Evolutionary conservation across 2,329 filamentous ascomycete species (phyloP).

Genomic region (Plectosphaerella cucumerina): DNA sequence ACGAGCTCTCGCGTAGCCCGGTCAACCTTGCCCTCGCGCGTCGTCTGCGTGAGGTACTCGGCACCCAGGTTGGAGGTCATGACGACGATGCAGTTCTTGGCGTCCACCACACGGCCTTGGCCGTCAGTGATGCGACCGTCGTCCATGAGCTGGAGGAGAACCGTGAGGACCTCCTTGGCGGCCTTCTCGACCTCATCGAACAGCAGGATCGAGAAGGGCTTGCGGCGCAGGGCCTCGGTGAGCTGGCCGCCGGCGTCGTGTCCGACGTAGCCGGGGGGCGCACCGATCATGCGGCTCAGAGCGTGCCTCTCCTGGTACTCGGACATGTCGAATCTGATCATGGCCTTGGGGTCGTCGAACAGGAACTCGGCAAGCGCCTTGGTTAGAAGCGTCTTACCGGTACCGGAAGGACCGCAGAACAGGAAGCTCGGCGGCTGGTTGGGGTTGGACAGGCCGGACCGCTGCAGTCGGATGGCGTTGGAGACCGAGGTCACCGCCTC

Average conservation of each 20-base stretch:
- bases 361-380: slow-evolving; percentile 97
- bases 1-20: slow-evolving; percentile 81
- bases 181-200: slow-evolving; percentile 99
- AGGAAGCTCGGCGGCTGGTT: slow-evolving; percentile 97
- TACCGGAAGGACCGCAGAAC: slow-evolving; percentile 97
- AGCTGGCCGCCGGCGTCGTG: slow-evolving; percentile 95
- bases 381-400: slow-evolving; percentile 94
- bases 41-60: slow-evolving; percentile 81
- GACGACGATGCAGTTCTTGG: slow-evolving; percentile 97
- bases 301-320: slow-evolving; percentile 98
- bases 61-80: slow-evolving; percentile 98
- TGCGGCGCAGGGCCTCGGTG: slow-evolving; percentile 87
- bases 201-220: slow-evolving; percentile 94
- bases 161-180: slow-evolving; percentile 93
- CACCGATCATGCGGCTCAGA: slow-evolving; percentile 94
- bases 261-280: slow-evolving; percentile 93
- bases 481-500: slow-evolving; percentile 92
- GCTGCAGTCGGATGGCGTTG: slow-evolving; percentile 91
- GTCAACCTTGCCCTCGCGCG: slow-evolving; percentile 81
- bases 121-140: slow-evolving; percentile 98
- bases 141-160: slow-evolving; percentile 98
- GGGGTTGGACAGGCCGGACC: slow-evolving; percentile 90
- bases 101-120: slow-evolving; percentile 91
- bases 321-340: slow-evolving; percentile 99
- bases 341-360: slow-evolving; percentile 93